A percentile compares a stretch with the other conserved stretches of the same genome.
Evolutionary conservation across 2,329 filamentous ascomycete genomes (phyloP).

Genomic region (Monilinia fructicola): DNA sequence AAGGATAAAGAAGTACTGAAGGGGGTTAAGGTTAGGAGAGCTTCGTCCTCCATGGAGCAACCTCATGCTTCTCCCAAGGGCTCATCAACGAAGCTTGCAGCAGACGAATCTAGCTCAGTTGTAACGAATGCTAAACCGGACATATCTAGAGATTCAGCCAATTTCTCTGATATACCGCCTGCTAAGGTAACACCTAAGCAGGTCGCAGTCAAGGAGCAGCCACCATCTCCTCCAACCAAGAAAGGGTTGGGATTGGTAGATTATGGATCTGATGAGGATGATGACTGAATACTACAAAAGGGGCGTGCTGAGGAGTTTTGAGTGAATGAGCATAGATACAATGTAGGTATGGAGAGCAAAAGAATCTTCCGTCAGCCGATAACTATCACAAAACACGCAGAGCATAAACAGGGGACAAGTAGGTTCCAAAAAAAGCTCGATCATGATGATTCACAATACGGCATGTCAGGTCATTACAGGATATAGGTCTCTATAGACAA

Average conservation of each 20-base stretch:
- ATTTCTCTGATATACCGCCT: background rate
- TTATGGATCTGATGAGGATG: slow-evolving; percentile 58
- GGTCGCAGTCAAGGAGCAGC: slow-evolving; percentile 20
- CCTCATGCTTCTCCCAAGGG: slow-evolving; percentile 8
- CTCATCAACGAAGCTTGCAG: slow-evolving; percentile 14
- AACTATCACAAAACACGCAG: background rate
- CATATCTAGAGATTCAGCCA: background rate
- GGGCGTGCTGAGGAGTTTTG: background rate
- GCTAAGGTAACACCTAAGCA: slow-evolving; percentile 4
- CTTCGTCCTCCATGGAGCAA: slow-evolving; percentile 32
- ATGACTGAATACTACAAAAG: slow-evolving; percentile 27
- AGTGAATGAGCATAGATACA: background rate
- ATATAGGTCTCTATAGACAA: slow-evolving; percentile 18
- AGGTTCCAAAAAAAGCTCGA: background rate
- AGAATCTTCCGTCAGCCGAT: background rate
- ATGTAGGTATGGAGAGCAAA: background rate
- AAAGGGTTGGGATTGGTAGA: slow-evolving; percentile 48
- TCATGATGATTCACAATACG: background rate
- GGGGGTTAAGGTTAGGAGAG: slow-evolving; percentile 39
- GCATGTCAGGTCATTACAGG: background rate
- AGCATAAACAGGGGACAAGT: background rate
- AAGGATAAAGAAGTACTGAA: slow-evolving; percentile 44
- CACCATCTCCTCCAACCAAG: slow-evolving; percentile 32
- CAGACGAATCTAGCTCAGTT: slow-evolving; percentile 3
- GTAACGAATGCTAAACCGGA: slow-evolving; percentile 3